These are phyloP conservation scores for Hanseniaspora lindneri DNA, from an alignment of 805 yeast genomes.

Conservation along the genomic window DNA sequence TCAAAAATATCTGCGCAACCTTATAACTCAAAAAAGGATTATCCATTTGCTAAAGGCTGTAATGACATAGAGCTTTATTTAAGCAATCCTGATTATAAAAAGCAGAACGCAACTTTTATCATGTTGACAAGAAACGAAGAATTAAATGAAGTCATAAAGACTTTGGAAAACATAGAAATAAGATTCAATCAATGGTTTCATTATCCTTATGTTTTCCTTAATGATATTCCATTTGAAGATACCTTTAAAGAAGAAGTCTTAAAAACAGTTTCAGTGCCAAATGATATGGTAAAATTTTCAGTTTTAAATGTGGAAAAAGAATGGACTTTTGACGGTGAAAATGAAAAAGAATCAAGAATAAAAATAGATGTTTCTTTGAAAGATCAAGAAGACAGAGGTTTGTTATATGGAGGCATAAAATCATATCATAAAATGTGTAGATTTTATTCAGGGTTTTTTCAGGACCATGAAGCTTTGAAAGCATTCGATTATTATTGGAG, in stretches of 20 bases:
- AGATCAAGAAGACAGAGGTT: constrained; percentile 68
- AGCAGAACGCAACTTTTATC: constrained; percentile 76
- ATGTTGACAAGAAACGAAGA: constrained; percentile 76
- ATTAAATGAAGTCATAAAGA: constrained; percentile 57
- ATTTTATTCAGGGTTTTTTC: constrained; percentile 76
- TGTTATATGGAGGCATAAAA: constrained; percentile 70
- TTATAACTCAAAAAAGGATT: constrained; percentile 27
- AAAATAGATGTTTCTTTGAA: constrained; percentile 41
- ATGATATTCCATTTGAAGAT: constrained; percentile 61
- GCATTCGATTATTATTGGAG: constrained; percentile 90
- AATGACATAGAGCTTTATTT: constrained; percentile 34
- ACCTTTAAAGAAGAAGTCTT: constrained; percentile 47
- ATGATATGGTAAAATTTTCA: constrained; percentile 52
- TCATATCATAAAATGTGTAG: constrained; percentile 93
- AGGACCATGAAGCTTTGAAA: constrained; percentile 59
- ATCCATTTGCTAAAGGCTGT: constrained; percentile 49
- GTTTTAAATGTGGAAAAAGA: constrained; percentile 36
- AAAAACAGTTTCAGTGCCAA: constrained; percentile 42
- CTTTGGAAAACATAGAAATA: constrained; percentile 65
- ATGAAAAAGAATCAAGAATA: background rate
- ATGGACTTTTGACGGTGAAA: constrained; percentile 56
- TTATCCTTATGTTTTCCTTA: constrained; percentile 85
- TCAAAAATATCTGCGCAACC: constrained; percentile 17
- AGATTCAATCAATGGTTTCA: constrained; percentile 90
- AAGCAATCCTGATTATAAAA: constrained; percentile 23